phyloP scores from a whole-genome alignment of 2,329 filamentous ascomycete genomes.

The Cytospora schulzeri region DNA sequence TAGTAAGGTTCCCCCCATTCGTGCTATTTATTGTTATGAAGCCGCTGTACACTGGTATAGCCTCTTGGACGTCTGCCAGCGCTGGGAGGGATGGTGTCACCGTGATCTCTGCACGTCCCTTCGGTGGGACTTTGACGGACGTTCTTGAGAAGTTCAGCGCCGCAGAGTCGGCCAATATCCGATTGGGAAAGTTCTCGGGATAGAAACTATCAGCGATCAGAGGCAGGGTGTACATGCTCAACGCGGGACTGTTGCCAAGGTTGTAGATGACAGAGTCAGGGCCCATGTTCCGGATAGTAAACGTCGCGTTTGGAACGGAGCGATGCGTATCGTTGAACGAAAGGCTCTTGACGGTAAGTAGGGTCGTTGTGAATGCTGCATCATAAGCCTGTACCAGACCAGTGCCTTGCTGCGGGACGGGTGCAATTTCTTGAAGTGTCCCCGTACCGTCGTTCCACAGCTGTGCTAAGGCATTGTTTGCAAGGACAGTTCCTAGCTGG shows the following conservation, averaged over 20 bases:
- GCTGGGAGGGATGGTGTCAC: conserved; percentile 32
- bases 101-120: conserved; percentile 32
- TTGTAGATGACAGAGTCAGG: conserved; percentile 40
- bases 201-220: background rate
- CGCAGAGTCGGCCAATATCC: conserved; percentile 24
- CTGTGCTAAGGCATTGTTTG: conserved; percentile 32
- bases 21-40: conserved; percentile 44
- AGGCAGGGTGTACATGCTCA: conserved; percentile 41
- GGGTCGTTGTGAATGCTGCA: conserved; percentile 41
- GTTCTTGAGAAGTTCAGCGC: conserved; percentile 28
- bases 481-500: conserved; percentile 12
- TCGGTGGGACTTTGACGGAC: conserved; percentile 35
- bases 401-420: conserved; percentile 46
- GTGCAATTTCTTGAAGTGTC: conserved; percentile 30
- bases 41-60: conserved; percentile 47
- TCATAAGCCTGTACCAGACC: conserved; percentile 47
- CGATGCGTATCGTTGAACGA: conserved; percentile 49
- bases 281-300: conserved; percentile 45
- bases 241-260: conserved; percentile 39
- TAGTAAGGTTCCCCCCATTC: conserved; percentile 39
- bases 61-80: conserved; percentile 25
- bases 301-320: conserved; percentile 36
- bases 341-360: conserved; percentile 41
- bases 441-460: conserved; percentile 37
- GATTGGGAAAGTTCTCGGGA: conserved; percentile 13